Conservation (phyloP, 306 rosid genomes). For the Prunus fruticosa region DNA sequence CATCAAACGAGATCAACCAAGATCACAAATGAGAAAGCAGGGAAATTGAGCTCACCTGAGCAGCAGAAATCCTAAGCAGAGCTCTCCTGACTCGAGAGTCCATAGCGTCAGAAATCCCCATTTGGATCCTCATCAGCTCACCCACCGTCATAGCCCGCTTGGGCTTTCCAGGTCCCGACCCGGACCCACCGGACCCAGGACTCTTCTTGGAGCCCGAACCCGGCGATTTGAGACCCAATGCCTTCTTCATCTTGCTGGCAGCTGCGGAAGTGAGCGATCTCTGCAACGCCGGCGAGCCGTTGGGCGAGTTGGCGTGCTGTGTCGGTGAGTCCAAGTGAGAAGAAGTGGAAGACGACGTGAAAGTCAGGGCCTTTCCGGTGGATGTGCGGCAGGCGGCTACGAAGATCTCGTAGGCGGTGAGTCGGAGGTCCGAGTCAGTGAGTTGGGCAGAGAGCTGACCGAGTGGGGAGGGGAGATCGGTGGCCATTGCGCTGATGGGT, state of each 20-base stretch:
- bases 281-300: conserved; percentile 51
- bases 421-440: conserved; percentile 72
- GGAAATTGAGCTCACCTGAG: conserved; percentile 54
- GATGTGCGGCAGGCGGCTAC: conserved; percentile 91
- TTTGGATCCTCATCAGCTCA: conserved; percentile 91
- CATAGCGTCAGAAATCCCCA: conserved; percentile 89
- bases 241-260: conserved; percentile 98
- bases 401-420: conserved; percentile 96
- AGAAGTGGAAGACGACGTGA: conserved; percentile 32
- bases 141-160: conserved; percentile 82
- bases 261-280: conserved; percentile 92
- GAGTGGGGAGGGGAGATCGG: conserved; percentile 81
- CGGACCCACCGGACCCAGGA: conserved; percentile 51
- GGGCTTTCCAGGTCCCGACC: conserved; percentile 53
- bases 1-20: conserved; percentile 15
- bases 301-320: conserved; percentile 52
- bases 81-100: conserved; percentile 93
- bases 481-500: conserved; percentile 25
- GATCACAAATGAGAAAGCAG: not conserved
- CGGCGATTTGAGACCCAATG: conserved; percentile 85
- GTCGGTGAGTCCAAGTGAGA: conserved; percentile 33
- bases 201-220: conserved; percentile 84
- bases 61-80: conserved; percentile 82
- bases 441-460: conserved; percentile 67
- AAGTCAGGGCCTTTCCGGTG: conserved; percentile 67